Conservation (phyloP, 176 grass and related monocot species). For the Avena insularis region DNA sequence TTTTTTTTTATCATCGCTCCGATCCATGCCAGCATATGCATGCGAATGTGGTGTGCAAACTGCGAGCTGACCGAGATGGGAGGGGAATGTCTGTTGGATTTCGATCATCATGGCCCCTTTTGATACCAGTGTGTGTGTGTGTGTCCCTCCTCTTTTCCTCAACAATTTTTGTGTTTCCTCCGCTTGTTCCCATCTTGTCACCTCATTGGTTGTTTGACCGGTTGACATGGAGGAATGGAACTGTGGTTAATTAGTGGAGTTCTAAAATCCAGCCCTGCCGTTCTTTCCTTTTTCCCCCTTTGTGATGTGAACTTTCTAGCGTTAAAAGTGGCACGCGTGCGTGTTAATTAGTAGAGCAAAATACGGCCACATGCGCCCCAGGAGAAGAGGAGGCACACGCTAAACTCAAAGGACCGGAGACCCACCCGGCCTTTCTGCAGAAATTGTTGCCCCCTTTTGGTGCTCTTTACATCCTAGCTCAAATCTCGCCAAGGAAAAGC, state of each 20-base stretch:
- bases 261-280: neutral
- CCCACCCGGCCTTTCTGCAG: slow-evolving; percentile 10
- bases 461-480: slow-evolving; percentile 22
- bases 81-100: slow-evolving; percentile 52
- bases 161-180: neutral
- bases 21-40: neutral
- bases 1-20: neutral
- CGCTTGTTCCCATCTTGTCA: neutral
- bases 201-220: neutral
- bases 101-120: slow-evolving; percentile 43
- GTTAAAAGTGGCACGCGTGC: slow-evolving; percentile 12
- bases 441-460: slow-evolving; percentile 43
- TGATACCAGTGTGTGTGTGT: neutral
- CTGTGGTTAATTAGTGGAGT: neutral
- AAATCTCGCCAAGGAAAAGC: slow-evolving; percentile 27
- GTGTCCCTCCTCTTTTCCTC: neutral
- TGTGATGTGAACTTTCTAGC: neutral
- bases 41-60: slow-evolving; percentile 8
- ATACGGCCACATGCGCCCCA: neutral
- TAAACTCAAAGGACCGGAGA: neutral
- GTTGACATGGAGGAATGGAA: neutral
- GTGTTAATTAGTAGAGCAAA: neutral
- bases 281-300: neutral
- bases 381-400: neutral
- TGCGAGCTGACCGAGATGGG: slow-evolving; percentile 13